Conservation (phyloP, 305 asterid species). For the Fraxinus baroniana region DNA sequence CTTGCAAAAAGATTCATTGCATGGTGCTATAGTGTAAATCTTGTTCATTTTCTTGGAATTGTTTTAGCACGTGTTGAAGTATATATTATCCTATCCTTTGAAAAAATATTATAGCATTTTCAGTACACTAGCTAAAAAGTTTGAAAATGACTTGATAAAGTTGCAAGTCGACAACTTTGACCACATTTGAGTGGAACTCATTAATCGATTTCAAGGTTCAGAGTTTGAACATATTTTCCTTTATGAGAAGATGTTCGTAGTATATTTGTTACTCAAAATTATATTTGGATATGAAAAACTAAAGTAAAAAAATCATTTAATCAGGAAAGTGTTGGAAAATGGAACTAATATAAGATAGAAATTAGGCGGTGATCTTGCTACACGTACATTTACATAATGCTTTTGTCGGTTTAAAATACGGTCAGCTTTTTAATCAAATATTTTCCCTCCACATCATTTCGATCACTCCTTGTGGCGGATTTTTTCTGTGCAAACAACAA, state of each 20-base stretch:
- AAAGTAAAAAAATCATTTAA: background rate
- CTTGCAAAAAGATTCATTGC: background rate
- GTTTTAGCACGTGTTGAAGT: background rate
- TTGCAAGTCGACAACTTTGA: background rate
- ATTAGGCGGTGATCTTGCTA: too few species aligned
- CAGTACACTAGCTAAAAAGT: background rate
- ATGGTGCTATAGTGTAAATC: background rate
- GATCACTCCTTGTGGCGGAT: too few species aligned
- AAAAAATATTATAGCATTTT: background rate
- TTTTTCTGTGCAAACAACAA: too few species aligned
- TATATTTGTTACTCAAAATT: background rate
- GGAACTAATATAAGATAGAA: background rate
- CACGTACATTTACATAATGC: too few species aligned
- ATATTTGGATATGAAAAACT: background rate
- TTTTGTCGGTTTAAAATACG: too few species aligned
- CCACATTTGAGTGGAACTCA: background rate
- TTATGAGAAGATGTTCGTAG: background rate
- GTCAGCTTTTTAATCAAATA: too few species aligned
- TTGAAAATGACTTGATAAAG: background rate
- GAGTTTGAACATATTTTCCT: background rate
- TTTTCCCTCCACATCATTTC: too few species aligned
- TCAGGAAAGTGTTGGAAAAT: background rate
- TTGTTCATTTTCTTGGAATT: background rate
- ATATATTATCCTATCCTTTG: background rate
- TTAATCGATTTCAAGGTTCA: background rate